Evolutionary conservation across 208 protist genomes (phyloP).

Genomic region (Trypanosoma avium): DNA sequence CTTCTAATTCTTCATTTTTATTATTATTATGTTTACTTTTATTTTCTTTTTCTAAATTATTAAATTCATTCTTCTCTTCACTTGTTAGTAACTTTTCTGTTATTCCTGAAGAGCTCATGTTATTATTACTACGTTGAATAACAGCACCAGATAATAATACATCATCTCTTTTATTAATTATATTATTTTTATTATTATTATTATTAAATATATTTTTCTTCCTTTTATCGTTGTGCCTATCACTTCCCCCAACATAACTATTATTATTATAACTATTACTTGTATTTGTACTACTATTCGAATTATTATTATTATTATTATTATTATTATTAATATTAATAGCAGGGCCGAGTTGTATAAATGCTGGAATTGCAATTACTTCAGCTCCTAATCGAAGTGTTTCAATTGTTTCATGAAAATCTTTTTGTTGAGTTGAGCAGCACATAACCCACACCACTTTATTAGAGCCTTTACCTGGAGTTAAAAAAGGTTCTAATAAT

Average conservation of each 20-base stretch:
- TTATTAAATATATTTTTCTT: background rate
- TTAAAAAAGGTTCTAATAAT: conserved; percentile 63
- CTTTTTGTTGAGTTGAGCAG: conserved; percentile 53
- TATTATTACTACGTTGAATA: background rate
- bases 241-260: conserved; percentile 13
- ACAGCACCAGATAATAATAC: background rate
- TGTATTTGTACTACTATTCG: background rate
- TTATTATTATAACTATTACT: background rate
- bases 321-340: background rate
- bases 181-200: too few species aligned
- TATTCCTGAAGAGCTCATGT: background rate
- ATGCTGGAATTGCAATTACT: conserved; percentile 32
- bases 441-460: conserved; percentile 46
- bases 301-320: conserved; percentile 4
- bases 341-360: conserved; percentile 3
- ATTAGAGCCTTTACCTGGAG: conserved; percentile 25
- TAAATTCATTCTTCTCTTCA: background rate
- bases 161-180: background rate
- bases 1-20: conserved; percentile 18
- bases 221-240: background rate
- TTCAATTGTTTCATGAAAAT: conserved; percentile 74
- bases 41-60: background rate
- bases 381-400: conserved; percentile 73
- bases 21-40: conserved; percentile 4
- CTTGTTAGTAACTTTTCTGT: background rate